phyloP scores from a whole-genome alignment of 1,284 basidiomycete species.

The Sporisorium sorghi region DNA sequence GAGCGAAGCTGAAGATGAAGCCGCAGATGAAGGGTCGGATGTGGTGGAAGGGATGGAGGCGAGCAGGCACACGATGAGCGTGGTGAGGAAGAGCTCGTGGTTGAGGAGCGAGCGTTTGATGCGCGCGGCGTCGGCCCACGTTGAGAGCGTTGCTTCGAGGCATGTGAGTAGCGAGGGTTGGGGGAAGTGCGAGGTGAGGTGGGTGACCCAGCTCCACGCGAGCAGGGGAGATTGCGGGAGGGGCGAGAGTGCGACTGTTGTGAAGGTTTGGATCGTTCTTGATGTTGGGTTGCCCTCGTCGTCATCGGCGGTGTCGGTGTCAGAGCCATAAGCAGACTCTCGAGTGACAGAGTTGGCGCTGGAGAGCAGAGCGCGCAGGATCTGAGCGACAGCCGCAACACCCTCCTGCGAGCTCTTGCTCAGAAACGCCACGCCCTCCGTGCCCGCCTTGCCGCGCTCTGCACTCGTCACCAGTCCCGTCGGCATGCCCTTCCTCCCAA shows the following conservation, averaged over 20 bases:
- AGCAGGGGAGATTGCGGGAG: conserved; percentile 19
- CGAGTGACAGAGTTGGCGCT: conserved; percentile 5
- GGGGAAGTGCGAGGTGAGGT: conserved; percentile 5
- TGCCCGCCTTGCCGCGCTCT: conserved; percentile 20
- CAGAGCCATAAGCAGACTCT: neutral
- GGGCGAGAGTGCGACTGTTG: conserved; percentile 3
- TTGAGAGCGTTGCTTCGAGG: conserved; percentile 11
- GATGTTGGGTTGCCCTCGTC: neutral
- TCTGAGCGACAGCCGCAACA: conserved; percentile 14
- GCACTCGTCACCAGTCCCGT: conserved; percentile 6
- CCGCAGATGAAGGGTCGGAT: too few relatives aligned
- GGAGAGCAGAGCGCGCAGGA: conserved; percentile 9
- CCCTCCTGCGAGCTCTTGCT: neutral
- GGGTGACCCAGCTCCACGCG: conserved; percentile 20
- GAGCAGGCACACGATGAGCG: conserved; percentile 76
- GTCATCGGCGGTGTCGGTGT: neutral
- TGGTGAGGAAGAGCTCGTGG: conserved; percentile 75
- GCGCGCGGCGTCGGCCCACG: conserved; percentile 17
- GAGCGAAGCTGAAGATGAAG: conserved; percentile 36
- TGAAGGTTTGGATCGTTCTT: neutral
- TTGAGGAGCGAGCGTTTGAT: conserved; percentile 13
- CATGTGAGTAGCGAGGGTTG: conserved; percentile 1
- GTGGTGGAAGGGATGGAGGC: conserved; percentile 65
- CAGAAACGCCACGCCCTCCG: conserved; percentile 27
- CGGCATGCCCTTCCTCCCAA: neutral